Conservation (phyloP, 2,329 filamentous ascomycete species). For the Podosphaera fusca region DNA sequence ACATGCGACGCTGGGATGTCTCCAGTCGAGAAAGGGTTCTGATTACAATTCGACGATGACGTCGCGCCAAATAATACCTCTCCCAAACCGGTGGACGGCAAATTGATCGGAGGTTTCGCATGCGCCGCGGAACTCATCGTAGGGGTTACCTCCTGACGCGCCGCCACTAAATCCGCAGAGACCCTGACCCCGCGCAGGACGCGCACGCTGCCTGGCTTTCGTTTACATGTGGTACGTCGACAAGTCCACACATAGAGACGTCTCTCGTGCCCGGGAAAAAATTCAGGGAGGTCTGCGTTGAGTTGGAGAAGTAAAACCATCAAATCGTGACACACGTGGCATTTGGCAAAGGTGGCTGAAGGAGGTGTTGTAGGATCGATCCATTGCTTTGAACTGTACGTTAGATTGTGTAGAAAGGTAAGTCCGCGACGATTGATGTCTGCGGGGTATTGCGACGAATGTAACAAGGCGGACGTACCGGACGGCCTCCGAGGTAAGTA, state of each 20-base stretch:
- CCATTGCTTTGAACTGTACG: conserved; percentile 38
- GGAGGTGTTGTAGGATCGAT: conserved; percentile 47
- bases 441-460: too few relatives aligned
- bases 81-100: conserved; percentile 22
- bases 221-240: conserved; percentile 50
- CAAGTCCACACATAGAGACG: conserved; percentile 76
- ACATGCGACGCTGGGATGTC: neutral
- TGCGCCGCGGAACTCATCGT: neutral
- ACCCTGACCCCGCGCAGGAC: conserved; percentile 46
- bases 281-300: conserved; percentile 69
- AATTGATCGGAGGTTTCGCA: conserved; percentile 14
- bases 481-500: conserved; percentile 68
- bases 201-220: conserved; percentile 63
- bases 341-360: conserved; percentile 56
- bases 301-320: conserved; percentile 78
- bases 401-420: neutral
- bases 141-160: conserved; percentile 3
- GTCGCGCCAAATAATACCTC: conserved; percentile 44
- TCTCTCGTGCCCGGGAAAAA: conserved; percentile 69
- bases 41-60: conserved; percentile 30
- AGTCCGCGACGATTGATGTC: neutral
- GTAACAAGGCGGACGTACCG: conserved; percentile 32
- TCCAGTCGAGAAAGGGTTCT: conserved; percentile 34
- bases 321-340: conserved; percentile 63
- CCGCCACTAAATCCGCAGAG: conserved; percentile 7